Base-by-base conservation (phyloP, 192 early-diverging fungal species). In the Podila horticola region DNA sequence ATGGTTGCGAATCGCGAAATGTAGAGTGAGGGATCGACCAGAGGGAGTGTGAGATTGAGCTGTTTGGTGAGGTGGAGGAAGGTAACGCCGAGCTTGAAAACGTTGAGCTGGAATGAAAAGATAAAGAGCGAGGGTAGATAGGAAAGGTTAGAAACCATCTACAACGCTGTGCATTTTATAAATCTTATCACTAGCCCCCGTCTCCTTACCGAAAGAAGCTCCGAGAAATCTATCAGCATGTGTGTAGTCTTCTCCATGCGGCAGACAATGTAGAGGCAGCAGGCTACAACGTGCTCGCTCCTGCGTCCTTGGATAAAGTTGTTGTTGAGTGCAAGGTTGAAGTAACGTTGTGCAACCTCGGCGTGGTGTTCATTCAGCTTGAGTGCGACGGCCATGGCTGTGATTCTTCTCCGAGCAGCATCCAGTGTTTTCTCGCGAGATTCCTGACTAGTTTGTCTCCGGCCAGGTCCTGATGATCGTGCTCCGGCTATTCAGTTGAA, bases 141-240 rank as follows among this genome's bases (percentile, higher is more conserved):
- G 48, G 6, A 31, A 10, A 50, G 55, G 45, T 64, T 20, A 49
- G 31, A 11, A 50, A 52, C 15, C 41, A 17, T 4, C 41, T 55
- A 24, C 52, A 55, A 2, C 52, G 24, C n/a, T 26, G 8, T 22
- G 6, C 22, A 11, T 26, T 10, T 36, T 11, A n/a, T 10, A 61
- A 29, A 33, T 0, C 24, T 12, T 15, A 15, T 17, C 12, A 10
- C 41, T 45, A 12, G 26, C 30, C 59, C 22, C 0, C 5, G 15
- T 36, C 9, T 50, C 61, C 61, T 59, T 84, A 92, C 92, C 66
- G 92, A 89, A 52, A 97, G 75, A 5, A 95, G 83, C 71, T 98
- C 97, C 2, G 96, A 90, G 69, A 99, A 98, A 70, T 99, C 97
- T 55, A 99, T 99, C 52, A 99, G 86, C 95, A 99, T 96, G 71